phyloP scores from a whole-genome alignment of 1,284 basidiomycete genomes.

The Tilletiopsis washingtonensis region DNA sequence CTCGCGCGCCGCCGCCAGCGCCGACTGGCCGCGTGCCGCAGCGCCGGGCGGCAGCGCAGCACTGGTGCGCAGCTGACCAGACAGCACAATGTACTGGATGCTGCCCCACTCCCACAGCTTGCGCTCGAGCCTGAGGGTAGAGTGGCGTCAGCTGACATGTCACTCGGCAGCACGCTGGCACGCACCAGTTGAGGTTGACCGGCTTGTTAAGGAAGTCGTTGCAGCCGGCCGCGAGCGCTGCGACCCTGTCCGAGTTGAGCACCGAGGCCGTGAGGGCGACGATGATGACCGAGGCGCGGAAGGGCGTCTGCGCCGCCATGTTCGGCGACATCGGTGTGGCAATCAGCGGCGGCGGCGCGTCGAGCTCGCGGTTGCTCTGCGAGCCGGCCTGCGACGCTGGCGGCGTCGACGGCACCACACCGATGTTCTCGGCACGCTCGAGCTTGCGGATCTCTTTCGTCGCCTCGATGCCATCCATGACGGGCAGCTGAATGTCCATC shows the following conservation, averaged over 20 bases:
- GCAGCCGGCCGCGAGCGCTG: constrained; percentile 91
- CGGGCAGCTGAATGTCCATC: constrained; percentile 99
- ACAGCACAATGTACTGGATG: constrained; percentile 48
- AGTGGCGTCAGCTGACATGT: too few species aligned
- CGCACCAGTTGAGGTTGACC: constrained; percentile 86
- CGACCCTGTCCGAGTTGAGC: constrained; percentile 85
- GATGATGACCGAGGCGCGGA: constrained; percentile 92
- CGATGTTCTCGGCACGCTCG: constrained; percentile 63
- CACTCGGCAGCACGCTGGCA: too few species aligned
- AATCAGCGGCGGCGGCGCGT: neutral
- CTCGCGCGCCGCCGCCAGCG: neutral
- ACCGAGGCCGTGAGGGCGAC: constrained; percentile 92
- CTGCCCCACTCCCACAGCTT: constrained; percentile 96
- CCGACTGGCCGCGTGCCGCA: neutral
- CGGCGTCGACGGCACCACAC: constrained; percentile 61
- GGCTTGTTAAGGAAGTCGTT: constrained; percentile 99
- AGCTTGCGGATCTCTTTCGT: constrained; percentile 89
- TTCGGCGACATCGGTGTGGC: neutral
- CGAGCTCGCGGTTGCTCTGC: neutral
- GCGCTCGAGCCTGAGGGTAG: constrained; percentile 73
- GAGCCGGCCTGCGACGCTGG: constrained; percentile 32
- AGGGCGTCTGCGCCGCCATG: constrained; percentile 48
- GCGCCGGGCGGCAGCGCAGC: neutral
- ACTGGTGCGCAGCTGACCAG: constrained; percentile 2
- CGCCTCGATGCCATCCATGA: constrained; percentile 96